Base-by-base conservation (phyloP, 1,284 basidiomycete species). In the Ganoderma meredithae region DNA sequence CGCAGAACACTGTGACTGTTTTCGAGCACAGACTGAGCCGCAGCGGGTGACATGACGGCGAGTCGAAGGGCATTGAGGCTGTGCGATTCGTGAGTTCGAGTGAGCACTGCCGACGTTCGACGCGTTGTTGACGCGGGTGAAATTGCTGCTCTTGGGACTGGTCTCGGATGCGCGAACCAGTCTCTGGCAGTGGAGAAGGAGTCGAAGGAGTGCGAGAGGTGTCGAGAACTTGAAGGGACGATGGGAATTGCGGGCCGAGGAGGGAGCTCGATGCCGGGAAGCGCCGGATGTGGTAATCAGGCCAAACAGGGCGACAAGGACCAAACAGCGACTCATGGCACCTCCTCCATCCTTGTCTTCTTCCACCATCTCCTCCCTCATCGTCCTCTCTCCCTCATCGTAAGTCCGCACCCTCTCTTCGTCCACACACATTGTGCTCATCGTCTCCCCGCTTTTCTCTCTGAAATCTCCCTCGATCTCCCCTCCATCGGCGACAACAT, bases 251-350 rank as follows among this genome's bases (percentile, higher is more conserved):
- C 12, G 47, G 47, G 22, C 47, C 22, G 47, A 22, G 13, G 47
- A 52, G 22, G 49, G 13, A 27, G 27, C 4, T 27, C 5, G 27
- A 33, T 12, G 27, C 3, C 52, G 27, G 27, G 27, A 55, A 22
- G 52, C 15, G 67, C 75, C 75, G 73, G 69, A 52, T 63, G 65
- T 62, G 5, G 31, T 55, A 55, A 76, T 66, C 75, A 67, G 52
- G 62, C 75, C 75, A 75, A 76, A 76, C 70, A 76, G 64, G 68
- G 73, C 64, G 72, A 73, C 72, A 73, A 68, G 68, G 69, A 67
- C 71, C 74, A 75, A 74, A 73, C 70, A 74, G 69, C 70, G 63
- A 64, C 65, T 65, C 53, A 52, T 68, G 63, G 67, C 63, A 64
- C 67, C 62, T 65, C 63, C 67, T 62, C 47, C 70, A 71, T 73